Evolutionary conservation across 2,329 filamentous ascomycete genomes (phyloP), one percentile per base, ranked within the genome.

Genomic region (Pseudogymnoascus sp.): DNA sequence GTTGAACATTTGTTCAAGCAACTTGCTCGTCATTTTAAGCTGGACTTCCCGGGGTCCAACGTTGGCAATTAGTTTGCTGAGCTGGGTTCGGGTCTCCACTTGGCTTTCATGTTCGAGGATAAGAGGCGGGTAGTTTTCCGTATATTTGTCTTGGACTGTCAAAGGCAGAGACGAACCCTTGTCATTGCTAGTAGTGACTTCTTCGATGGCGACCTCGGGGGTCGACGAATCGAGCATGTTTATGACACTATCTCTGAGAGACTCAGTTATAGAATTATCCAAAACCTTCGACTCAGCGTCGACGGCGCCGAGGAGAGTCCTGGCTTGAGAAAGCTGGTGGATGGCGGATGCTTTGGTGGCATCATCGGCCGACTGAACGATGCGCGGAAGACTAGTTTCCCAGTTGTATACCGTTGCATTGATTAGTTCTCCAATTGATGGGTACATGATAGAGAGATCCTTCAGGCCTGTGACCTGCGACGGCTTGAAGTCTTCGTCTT

Each of bases 351-450:
- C 81, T 72, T 95, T 96, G 29, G 82, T 79, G n/a, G 80, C 80
- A 67, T 96, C 91, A 68, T 97, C 92, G 67, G 86, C 88, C 7
- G 86, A 84, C 72, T 93, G 91, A 85, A 97, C 92, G 12, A 91
- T 75, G 13, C 92, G 84, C 4, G 93, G 88, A 15, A 99, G 81
- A 41, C 90, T 87, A 2, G 85, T 84, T 25, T 92, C 82, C 92
- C 92, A 97, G 60, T 86, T 86, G 72, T 93, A 89, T 0, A 95
- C 80, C 0, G 84, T 88, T 29, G 81, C 82, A 68, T 90, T 90
- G 27, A 93, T 77, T 2, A 83, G 77, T 21, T 89, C 85, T 3
- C 81, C 76, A 1, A 92, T 79, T 58, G 82, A 77, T 1, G 81
- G 75, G 67, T 91, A 85, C 9, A 86, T 83, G 39, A 76, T 80